Evolutionary conservation across 306 rosid species (phyloP), one percentile per base, ranked within the genome.

Genomic region (Lathyrus aphaca): DNA sequence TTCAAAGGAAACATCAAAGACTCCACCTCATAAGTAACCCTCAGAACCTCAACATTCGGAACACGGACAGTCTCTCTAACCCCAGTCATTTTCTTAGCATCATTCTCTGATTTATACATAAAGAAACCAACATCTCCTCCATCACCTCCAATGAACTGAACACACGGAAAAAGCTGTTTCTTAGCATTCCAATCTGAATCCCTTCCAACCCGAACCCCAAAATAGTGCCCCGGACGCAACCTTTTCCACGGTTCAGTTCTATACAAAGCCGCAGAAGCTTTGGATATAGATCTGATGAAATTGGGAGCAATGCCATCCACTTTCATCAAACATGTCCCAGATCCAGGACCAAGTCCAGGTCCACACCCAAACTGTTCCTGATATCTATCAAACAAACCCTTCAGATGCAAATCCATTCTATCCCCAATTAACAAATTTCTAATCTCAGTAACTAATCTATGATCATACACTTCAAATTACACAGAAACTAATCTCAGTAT

Each of bases 341-440:
- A 86, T 86, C 91, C 91, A 46, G 89, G 95, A 70, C 91, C 95
- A 30, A 88, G 73, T 25, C 89, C 89, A 15, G 87, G 95, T 30
- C 91, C 95, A 42, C 84, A 80, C 56, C 91, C 88, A 72, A 88
- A 88, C 68, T 86, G 89, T 56, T 88, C 95, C 65, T 86, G 89
- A 79, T 80, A 88, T 79, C 89, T 82, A 18, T 50, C 83, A 67
- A 88, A 88, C 71, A 88, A 14, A 74, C 81, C 73, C 82, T 86
- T 88, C 91, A 88, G 76, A 82, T 88, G 86, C 79, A 84, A 76
- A 80, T 88, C 91, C 91, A 88, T 88, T 15, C 10, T 19, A 16
- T 27, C 6, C 79, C 49, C 21, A 51, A 56, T 32, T 7, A 46
- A 37, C 68, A 17, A 17, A 16, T 54, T 61, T 16, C 74, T 6